Base-by-base conservation (phyloP, 768 basidiomycete genomes). In the Fomitopsis serialis region DNA sequence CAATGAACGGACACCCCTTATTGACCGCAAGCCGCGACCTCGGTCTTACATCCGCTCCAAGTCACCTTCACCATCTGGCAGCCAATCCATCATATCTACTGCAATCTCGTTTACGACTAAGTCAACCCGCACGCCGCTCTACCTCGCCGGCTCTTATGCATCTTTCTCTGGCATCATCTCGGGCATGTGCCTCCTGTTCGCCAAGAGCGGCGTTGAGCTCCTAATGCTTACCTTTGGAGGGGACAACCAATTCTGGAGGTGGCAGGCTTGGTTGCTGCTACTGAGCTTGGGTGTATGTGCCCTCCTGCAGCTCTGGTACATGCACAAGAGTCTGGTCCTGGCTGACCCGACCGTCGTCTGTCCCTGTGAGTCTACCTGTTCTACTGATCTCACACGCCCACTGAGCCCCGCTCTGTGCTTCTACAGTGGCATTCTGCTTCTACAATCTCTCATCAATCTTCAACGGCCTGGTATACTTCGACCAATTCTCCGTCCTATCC, bases 391-490 rank as follows among this genome's bases (percentile, higher is more conserved):
- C n/a, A n/a, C n/a, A n/a, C n/a, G n/a, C n/a, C n/a, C n/a, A n/a
- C n/a, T n/a, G n/a, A n/a, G n/a, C 50, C 22, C 59, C 37, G 67
- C n/a, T 63, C 5, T 15, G 15, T 17, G 19, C 37, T 40, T 17
- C 55, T 50, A 23, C 60, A 82, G 85, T 92, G 65, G 92, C 93
- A 5, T 98, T 96, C 71, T 96, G 92, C 68, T 92, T 93, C 68
- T 98, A 96, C 72, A 98, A 96, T 66, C 67, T 95, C 13, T 92
- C 91, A 2, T 91, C 89, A 22, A 96, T 98, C 66, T 76, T 93
- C 53, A 94, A 93, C 59, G 89, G 89, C 4, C 76, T 96, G 50
- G 81, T 95, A 43, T 97, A 94, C 68, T 97, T 90, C 66, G 76
- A 94, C 66, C 92, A 98, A 63, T 81, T 92, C 63, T 77, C 81